Conservation (phyloP, 2,329 filamentous ascomycete genomes). For the Aspergillus novofumigatus region DNA sequence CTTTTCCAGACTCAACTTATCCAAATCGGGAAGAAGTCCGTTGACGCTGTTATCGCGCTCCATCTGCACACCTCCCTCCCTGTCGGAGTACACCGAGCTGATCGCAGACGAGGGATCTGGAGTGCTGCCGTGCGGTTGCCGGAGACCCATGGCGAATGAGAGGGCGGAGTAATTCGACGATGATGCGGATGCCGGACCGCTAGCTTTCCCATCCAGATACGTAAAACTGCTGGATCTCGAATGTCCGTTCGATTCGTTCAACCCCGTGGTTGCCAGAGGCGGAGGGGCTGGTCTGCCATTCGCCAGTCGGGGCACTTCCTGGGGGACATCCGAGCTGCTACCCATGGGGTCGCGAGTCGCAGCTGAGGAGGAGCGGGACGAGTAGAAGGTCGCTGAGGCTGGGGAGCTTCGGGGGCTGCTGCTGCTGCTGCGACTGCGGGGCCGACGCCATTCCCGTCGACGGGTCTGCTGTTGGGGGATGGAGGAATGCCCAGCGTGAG, state of each 20-base stretch:
- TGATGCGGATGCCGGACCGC: conserved; percentile 78
- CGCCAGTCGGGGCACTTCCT: conserved; percentile 58
- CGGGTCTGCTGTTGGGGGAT: conserved; percentile 75
- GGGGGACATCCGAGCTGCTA: conserved; percentile 62
- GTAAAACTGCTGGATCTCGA: conserved; percentile 83
- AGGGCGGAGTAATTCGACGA: conserved; percentile 82
- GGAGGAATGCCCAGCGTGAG: conserved; percentile 87
- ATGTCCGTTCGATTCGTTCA: conserved; percentile 75
- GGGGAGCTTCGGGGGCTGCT: conserved; percentile 21
- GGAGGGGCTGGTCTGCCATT: conserved; percentile 53
- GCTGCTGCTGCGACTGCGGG: conserved; percentile 23
- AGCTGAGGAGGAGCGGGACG: conserved; percentile 72
- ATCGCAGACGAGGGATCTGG: conserved; percentile 87
- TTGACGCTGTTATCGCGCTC: conserved; percentile 78
- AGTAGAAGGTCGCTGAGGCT: conserved; percentile 33
- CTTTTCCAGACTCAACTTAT: conserved; percentile 76
- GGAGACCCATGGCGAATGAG: conserved; percentile 71
- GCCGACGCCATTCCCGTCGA: conserved; percentile 47
- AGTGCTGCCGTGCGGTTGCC: conserved; percentile 59
- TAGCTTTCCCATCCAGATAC: conserved; percentile 67
- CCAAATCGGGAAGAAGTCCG: conserved; percentile 69
- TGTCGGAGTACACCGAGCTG: conserved; percentile 76
- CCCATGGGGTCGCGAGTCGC: conserved; percentile 83
- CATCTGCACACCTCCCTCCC: conserved; percentile 70
- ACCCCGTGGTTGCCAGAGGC: conserved; percentile 62